Evolutionary conservation across 23 red algal genomes (phyloP), one percentile per base, ranked within the genome.

Genomic region (Gracilaria domingensis): DNA sequence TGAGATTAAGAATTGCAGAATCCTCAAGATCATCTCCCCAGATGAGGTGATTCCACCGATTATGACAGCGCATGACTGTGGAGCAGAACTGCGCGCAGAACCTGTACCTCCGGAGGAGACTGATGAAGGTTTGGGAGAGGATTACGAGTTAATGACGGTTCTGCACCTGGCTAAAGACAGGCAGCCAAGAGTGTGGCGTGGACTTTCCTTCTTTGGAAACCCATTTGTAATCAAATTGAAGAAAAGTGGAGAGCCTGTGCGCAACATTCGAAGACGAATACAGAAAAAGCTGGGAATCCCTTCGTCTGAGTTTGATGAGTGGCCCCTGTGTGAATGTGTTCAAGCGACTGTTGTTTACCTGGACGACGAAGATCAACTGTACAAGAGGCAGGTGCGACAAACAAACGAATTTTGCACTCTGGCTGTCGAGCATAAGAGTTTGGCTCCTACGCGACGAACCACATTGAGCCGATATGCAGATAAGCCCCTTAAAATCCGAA

Each of bases 401-500:
- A 36, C 87, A 12, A 90, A 66, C 35, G 94, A 92, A 84, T 91
- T 84, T 79, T 86, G 81, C 66, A 80, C 82, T 44, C 80, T 96
- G 79, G 94, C 88, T 40, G 89, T 96, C 50, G 94, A 96, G 80
- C 86, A 96, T 58, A 91, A 91, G 40, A 79, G 84, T 20, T 87
- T 80, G 25, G 71, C 83, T 26, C 77, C 86, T 5, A 48, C 72
- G 54, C 69, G 79, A 62, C 50, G 71, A 67, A 39, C 94, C 6
- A 66, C 85, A 36, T 36, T 77, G 37, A 78, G 83, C 70, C 61
- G 83, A 65, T 86, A 87, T 89, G 81, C 71, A 53, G 94, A 96
- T 86, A 96, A 96, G 82, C 94, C 94, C 9, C 91, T 96, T 50
- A 96, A 84, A 57, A 96, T 96, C 30, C 84, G 93, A 53, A 91